Evolutionary conservation across 2,329 filamentous ascomycete species (phyloP), one percentile per base, ranked within the genome.

Genomic region (Fusarium floridanum): DNA sequence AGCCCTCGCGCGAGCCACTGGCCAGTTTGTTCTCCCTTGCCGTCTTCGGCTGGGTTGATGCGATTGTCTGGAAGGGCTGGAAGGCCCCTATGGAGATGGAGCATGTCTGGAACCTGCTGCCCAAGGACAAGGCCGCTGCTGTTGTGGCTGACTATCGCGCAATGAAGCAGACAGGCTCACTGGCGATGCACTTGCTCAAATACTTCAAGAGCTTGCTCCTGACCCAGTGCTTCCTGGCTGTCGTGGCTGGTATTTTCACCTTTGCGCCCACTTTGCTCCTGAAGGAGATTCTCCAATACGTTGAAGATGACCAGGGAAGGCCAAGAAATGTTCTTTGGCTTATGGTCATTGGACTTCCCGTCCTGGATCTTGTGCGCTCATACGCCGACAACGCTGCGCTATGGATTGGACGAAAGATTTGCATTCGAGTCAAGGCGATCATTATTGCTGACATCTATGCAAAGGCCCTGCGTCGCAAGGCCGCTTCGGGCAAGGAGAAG

Each of bases 361-460:
- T 95, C 45, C 93, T 95, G 9, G 95, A 97, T 68, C 88, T 94
- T 45, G 85, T 97, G 27, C 93, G 95, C 68, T 97, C 96, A 6
- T 87, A 97, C 24, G 92, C 92, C 36, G 95, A 97, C 82, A 94
- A 93, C 22, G 94, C 97, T 82, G 94, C 95, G 10, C 88, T 99
- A 0, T 99, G 94, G 94, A 93, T 97, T 68, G 97, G 97, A 17
- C 93, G 97, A 66, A 98, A 95, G 83, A 94, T 98, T 71, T 98
- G 95, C 83, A 96, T 99, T 78, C 93, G 95, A 71, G 88, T 98
- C 50, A 93, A 96, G 72, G 95, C 97, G 61, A 97, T 99, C 80
- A 95, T 99, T 72, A 95, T 99, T 75, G 97, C 97, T 65, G 97
- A 99, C 80, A 97, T 99, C 56, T 99, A 99, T 82, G 94, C 95